Percentiles rank a stretch among this genome's conserved stretches.
phyloP scores from a whole-genome alignment of 371 early-diverging fungal genomes.

The Gilbertella persicaria region DNA sequence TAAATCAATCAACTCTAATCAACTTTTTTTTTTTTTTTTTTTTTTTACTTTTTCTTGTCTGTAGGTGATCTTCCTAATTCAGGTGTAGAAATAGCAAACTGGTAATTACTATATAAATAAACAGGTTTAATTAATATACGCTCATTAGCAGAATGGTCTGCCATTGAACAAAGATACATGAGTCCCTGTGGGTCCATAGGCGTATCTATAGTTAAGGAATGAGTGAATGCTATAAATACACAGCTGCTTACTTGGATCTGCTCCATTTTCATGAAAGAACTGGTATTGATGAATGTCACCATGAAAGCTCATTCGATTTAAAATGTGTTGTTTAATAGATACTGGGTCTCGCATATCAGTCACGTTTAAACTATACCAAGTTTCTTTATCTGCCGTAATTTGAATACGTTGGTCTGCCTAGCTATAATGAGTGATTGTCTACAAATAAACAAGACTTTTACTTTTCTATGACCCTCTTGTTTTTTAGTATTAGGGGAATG shows the following conservation, averaged over 20 bases:
- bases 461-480: background rate
- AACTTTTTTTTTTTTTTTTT: background rate
- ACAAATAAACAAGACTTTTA: background rate
- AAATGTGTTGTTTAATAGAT: slow-evolving; percentile 47
- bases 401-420: slow-evolving; percentile 54
- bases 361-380: slow-evolving; percentile 57
- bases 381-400: slow-evolving; percentile 58
- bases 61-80: slow-evolving; percentile 48
- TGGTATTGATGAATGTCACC: slow-evolving; percentile 49
- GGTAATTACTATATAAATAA: slow-evolving; percentile 2
- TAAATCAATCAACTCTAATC: background rate
- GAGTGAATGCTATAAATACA: background rate
- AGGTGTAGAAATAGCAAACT: slow-evolving; percentile 31
- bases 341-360: slow-evolving; percentile 53
- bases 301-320: slow-evolving; percentile 44
- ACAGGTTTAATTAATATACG: slow-evolving; percentile 38
- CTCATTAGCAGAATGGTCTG: slow-evolving; percentile 44
- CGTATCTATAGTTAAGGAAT: slow-evolving; percentile 2
- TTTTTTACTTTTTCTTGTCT: background rate
- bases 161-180: slow-evolving; percentile 39
- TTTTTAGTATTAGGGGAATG: slow-evolving; percentile 21
- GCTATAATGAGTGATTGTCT: too few species aligned
- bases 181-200: slow-evolving; percentile 40
- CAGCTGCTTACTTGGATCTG: slow-evolving; percentile 40
- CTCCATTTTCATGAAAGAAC: slow-evolving; percentile 55